A percentile compares a stretch with the other conserved stretches of the same genome.
Evolutionary conservation across 768 basidiomycete species (phyloP).

Genomic region (Postia placenta): DNA sequence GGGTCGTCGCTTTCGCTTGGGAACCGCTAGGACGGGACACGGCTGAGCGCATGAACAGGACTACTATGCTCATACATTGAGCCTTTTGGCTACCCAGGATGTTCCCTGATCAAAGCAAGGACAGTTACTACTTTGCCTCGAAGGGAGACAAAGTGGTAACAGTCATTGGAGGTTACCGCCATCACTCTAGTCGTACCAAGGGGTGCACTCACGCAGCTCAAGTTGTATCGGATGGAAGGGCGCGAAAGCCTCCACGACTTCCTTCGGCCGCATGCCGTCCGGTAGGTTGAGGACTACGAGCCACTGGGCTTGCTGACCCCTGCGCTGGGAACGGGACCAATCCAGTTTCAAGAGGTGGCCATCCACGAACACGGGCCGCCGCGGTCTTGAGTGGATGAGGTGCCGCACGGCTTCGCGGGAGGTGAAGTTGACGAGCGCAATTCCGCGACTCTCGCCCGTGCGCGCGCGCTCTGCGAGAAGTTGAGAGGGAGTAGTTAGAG

Average conservation of each 20-base stretch:
- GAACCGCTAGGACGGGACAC: too few relatives aligned
- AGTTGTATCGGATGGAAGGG: neutral
- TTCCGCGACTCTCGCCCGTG: neutral
- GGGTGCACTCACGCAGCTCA: neutral
- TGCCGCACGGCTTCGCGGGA: neutral
- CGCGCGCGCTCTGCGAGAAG: neutral
- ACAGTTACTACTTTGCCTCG: too few relatives aligned
- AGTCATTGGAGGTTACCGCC: too few relatives aligned
- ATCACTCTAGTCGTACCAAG: neutral
- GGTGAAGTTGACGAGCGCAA: neutral
- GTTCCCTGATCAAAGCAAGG: too few relatives aligned
- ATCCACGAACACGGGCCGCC: neutral
- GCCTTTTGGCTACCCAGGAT: too few relatives aligned
- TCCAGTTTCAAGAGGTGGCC: neutral
- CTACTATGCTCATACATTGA: too few relatives aligned
- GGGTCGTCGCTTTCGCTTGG: too few relatives aligned
- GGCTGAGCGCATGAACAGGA: too few relatives aligned
- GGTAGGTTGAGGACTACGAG: neutral
- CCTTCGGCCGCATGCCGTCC: neutral
- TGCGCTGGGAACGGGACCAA: neutral
- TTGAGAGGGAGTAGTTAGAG: too few relatives aligned
- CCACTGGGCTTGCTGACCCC: neutral
- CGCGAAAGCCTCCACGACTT: neutral
- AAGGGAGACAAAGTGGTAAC: too few relatives aligned
- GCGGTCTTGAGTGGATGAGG: neutral